Evolutionary conservation across 1,139 yeast genomes (phyloP), one percentile per base, ranked within the genome.

Genomic region (Sugiyamaella xylanicola): DNA sequence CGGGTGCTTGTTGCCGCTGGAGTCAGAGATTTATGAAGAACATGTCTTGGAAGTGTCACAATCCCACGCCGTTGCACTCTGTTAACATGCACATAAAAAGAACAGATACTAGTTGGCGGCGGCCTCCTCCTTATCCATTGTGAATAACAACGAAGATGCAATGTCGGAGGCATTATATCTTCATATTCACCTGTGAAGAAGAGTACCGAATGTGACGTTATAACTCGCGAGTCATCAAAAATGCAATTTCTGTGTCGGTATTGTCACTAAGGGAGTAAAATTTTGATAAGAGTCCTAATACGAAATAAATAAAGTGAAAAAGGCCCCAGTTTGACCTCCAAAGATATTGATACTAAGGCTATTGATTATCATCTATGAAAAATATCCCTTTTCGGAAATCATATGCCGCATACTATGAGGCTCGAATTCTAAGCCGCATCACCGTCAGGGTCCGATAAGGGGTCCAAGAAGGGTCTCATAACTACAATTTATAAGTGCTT

Each of bases 161-260:
- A 17, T n/a, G 40, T 48, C 46, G 45, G 47, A 29, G 43, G 47
- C 52, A 48, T 46, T 29, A 37, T 48, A 20, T 25, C 51, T 48
- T 48, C 51, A 48, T 48, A 39, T 46, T 35, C 42, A 43, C 21
- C 17, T 25, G 29, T 9, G 35, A 3, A 22, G 13, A 22, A 8
- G 17, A 13, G 15, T 5, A n/a, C 22, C 2, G 43, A 7, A 25
- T 7, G 5, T 25, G 32, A 5, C 11, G 32, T 25, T 25, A 25
- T 25, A 25, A 25, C 5, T 11, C 11, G 32, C 32, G 5, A 25
- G 37, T n/a, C 15, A 32, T 32, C 15, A 13, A 32, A 32, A 32
- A 32, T 25, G 5, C 29, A 25, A 25, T n/a, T n/a, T n/a, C n/a
- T n/a, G n/a, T n/a, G n/a, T n/a, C n/a, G n/a, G n/a, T n/a, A n/a